Percentiles rank a stretch among this genome's conserved stretches.
phyloP scores from a whole-genome alignment of 1,139 yeast species.

The Hanseniaspora gamundiae region DNA sequence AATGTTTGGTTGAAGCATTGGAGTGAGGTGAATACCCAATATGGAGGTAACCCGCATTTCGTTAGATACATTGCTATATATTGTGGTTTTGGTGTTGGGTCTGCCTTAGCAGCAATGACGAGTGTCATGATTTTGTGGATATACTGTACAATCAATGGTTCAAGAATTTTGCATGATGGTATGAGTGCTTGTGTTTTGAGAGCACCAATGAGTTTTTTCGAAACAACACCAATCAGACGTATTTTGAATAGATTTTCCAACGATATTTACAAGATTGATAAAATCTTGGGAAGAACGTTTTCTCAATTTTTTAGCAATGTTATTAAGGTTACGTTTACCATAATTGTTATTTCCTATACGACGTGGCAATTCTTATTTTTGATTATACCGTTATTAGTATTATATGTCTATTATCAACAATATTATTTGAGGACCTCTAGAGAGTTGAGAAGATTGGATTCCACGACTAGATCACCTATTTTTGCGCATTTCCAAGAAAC shows the following conservation, averaged over 20 bases:
- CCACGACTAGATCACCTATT: slow-evolving; percentile 86
- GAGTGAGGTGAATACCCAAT: slow-evolving; percentile 75
- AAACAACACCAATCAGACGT: slow-evolving; percentile 94
- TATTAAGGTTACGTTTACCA: slow-evolving; percentile 66
- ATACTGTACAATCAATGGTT: slow-evolving; percentile 74
- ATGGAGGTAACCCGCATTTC: slow-evolving; percentile 62
- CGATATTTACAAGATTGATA: slow-evolving; percentile 89
- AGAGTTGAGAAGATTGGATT: slow-evolving; percentile 88
- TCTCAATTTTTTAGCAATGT: slow-evolving; percentile 67
- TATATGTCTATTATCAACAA: slow-evolving; percentile 78
- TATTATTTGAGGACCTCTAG: slow-evolving; percentile 84
- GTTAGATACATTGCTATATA: slow-evolving; percentile 63
- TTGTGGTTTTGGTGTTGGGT: slow-evolving; percentile 57
- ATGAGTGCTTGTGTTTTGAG: slow-evolving; percentile 76
- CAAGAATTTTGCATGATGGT: slow-evolving; percentile 58
- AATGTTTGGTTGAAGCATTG: slow-evolving; percentile 93
- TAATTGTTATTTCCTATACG: slow-evolving; percentile 70
- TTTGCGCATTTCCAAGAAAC: slow-evolving; percentile 97
- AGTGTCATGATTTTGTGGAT: slow-evolving; percentile 73
- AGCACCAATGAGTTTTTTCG: slow-evolving; percentile 96
- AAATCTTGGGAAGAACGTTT: slow-evolving; percentile 72
- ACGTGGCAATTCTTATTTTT: slow-evolving; percentile 80
- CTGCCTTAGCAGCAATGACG: slow-evolving; percentile 46
- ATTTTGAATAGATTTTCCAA: slow-evolving; percentile 86
- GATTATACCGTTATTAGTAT: slow-evolving; percentile 53